Conservation (phyloP, 331 rosid species). For the Acacia concinna region DNA sequence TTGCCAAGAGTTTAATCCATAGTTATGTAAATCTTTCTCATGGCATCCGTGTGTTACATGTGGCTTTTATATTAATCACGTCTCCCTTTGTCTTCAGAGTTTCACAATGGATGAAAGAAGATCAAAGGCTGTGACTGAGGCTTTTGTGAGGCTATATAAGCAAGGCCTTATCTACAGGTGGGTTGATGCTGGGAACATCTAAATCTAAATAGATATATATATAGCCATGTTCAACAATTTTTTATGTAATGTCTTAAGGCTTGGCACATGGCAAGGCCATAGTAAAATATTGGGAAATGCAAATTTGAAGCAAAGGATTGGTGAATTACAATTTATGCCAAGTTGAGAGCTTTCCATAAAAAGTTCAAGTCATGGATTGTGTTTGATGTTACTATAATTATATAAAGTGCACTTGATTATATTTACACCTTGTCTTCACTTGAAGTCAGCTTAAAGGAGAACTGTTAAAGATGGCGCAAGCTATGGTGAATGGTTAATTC, state of each 20-base stretch:
- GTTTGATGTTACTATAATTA: neutral
- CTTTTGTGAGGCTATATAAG: constrained; percentile 78
- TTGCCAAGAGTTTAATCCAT: constrained; percentile 3
- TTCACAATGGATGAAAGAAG: constrained; percentile 94
- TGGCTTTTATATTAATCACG: constrained; percentile 11
- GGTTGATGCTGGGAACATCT: constrained; percentile 24
- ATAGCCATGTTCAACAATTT: neutral
- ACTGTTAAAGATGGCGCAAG: neutral
- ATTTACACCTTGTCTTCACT: neutral
- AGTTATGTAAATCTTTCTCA: neutral
- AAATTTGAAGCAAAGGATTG: neutral
- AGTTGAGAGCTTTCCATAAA: neutral
- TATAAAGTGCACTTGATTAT: neutral
- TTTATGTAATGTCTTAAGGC: neutral
- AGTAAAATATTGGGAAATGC: neutral
- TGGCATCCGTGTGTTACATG: constrained; percentile 12
- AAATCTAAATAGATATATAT: neutral
- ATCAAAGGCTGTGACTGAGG: constrained; percentile 83
- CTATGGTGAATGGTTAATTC: neutral
- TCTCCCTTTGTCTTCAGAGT: constrained; percentile 51
- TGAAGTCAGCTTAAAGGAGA: neutral
- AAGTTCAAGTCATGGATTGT: neutral
- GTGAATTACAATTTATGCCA: neutral
- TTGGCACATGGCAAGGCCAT: neutral
- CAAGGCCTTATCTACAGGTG: constrained; percentile 85